Conservation (phyloP, 768 basidiomycete genomes). For the Coprinopsis strossmayeri region DNA sequence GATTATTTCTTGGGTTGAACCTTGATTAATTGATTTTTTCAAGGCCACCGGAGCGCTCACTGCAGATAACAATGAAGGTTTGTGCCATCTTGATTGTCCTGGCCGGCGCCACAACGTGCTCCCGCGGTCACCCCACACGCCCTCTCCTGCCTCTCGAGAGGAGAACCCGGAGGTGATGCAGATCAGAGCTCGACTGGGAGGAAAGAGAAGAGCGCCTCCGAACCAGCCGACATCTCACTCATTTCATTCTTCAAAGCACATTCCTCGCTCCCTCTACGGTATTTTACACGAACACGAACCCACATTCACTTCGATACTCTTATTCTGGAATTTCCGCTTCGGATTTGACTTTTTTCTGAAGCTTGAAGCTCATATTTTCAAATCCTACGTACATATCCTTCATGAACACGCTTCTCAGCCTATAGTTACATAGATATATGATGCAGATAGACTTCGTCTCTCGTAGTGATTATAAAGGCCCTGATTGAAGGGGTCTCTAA, state of each 20-base stretch:
- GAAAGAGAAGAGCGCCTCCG: not conserved
- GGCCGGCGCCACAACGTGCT: not conserved
- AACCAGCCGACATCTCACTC: not conserved
- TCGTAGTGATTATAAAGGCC: too few species aligned
- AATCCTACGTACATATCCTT: too few species aligned
- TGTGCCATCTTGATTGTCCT: slow-evolving; percentile 4
- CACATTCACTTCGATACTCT: too few species aligned
- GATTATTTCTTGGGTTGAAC: slow-evolving; percentile 58
- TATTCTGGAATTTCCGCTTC: too few species aligned
- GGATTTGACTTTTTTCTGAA: too few species aligned
- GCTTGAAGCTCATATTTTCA: too few species aligned
- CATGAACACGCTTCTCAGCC: too few species aligned
- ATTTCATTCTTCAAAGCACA: not conserved
- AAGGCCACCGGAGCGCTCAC: slow-evolving; percentile 1
- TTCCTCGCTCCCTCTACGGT: not conserved
- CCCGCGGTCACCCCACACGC: not conserved
- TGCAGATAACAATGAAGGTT: slow-evolving; percentile 1
- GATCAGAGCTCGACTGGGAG: not conserved
- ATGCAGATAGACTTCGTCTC: too few species aligned
- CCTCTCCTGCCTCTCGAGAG: slow-evolving; percentile 4
- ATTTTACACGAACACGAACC: too few species aligned
- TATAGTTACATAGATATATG: too few species aligned
- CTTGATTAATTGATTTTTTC: too few species aligned
- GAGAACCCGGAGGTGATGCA: slow-evolving; percentile 4
- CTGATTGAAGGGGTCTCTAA: too few species aligned